Evolutionary conservation across 805 yeast species (phyloP).

Genomic region (Alloascoidea hylecoeti): DNA sequence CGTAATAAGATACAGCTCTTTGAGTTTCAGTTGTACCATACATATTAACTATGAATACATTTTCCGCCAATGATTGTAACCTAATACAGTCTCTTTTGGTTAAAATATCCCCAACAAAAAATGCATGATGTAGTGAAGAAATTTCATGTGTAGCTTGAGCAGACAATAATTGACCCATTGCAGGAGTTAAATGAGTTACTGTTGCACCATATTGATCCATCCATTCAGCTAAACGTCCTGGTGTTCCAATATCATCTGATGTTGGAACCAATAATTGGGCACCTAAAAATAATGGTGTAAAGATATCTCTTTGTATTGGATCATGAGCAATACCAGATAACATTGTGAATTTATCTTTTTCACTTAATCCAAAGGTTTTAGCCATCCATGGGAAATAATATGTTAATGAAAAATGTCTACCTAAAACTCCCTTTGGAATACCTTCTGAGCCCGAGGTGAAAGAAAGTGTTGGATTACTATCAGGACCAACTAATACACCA

Average conservation of each 20-base stretch:
- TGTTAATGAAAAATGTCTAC: conserved; percentile 93
- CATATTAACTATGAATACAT: conserved; percentile 89
- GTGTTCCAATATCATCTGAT: conserved; percentile 96
- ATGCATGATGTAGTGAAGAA: conserved; percentile 84
- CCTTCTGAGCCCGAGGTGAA: conserved; percentile 98
- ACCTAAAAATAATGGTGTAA: conserved; percentile 93
- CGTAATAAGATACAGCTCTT: conserved; percentile 91
- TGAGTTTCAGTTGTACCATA: conserved; percentile 99
- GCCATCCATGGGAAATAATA: conserved; percentile 99
- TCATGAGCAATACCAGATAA: conserved; percentile 98
- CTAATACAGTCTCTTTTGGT: conserved; percentile 95
- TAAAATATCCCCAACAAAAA: conserved; percentile 94
- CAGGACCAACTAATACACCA: conserved; percentile 93
- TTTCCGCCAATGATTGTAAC: conserved; percentile 82
- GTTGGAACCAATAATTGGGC: conserved; percentile 91
- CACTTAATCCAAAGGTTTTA: conserved; percentile 60
- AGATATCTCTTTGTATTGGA: conserved; percentile 98
- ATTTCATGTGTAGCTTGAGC: conserved; percentile 89
- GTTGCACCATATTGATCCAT: conserved; percentile 84
- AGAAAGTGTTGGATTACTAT: conserved; percentile 89
- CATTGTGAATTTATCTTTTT: conserved; percentile 88
- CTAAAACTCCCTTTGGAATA: conserved; percentile 95
- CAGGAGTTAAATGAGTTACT: conserved; percentile 96
- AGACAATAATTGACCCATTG: conserved; percentile 95
- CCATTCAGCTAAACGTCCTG: conserved; percentile 96